Percentiles rank a stretch among this genome's conserved stretches.
phyloP scores from a whole-genome alignment of 305 asterid species.

The Fraxinus ornus region DNA sequence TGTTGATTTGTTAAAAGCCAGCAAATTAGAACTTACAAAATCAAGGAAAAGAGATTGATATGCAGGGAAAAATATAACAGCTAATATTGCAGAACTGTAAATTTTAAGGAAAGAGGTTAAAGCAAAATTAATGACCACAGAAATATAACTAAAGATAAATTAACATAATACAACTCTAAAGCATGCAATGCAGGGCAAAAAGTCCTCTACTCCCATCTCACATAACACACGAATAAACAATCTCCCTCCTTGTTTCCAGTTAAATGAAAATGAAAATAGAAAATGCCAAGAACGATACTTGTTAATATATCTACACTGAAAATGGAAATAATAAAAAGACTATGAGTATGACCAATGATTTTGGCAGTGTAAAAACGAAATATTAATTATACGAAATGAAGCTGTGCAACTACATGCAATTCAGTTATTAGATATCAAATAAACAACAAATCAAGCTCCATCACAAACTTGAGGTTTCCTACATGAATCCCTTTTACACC shows the following conservation, averaged over 20 bases:
- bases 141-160: not conserved
- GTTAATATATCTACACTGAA: not conserved
- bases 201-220: not conserved
- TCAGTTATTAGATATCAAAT: slow-evolving; percentile 14
- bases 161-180: not conserved
- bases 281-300: slow-evolving; percentile 9
- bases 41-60: slow-evolving; percentile 1
- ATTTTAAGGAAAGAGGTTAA: not conserved
- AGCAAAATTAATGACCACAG: not conserved
- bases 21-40: slow-evolving; percentile 26
- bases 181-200: not conserved
- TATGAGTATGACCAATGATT: not conserved
- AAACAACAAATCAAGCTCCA: not conserved
- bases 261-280: not conserved
- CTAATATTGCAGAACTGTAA: not conserved
- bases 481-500: not conserved
- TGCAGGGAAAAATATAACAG: not conserved
- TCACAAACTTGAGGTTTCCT: not conserved
- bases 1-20: slow-evolving; percentile 34
- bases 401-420: slow-evolving; percentile 6
- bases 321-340: slow-evolving; percentile 1
- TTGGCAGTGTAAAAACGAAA: not conserved
- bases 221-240: slow-evolving; percentile 2
- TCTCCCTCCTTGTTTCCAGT: not conserved
- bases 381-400: not conserved